Percentiles rank a stretch among this genome's conserved stretches.
These are phyloP conservation scores for Thraustochytrium aureum DNA, from an alignment of 352 stramenopile genomes.

Conservation along the genomic window DNA sequence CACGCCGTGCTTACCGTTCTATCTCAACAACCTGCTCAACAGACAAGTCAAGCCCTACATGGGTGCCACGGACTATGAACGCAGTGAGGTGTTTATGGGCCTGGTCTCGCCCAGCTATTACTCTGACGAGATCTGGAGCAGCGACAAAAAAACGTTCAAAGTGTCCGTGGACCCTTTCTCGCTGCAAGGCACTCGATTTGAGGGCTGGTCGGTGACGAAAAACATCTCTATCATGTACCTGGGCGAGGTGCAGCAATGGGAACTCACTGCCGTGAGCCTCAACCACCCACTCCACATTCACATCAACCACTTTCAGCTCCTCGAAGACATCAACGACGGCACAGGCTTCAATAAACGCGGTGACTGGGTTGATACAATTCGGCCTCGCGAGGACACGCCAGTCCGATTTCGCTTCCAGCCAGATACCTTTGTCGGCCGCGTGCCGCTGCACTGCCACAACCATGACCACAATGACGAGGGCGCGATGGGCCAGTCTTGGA, in stretches of 20 bases:
- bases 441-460: conserved; percentile 50
- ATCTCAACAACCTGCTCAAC: conserved; percentile 26
- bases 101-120: neutral
- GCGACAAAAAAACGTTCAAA: too few species aligned
- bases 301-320: conserved; percentile 50
- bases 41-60: neutral
- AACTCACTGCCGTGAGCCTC: neutral
- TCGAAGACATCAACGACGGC: conserved; percentile 11
- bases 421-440: conserved; percentile 45
- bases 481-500: conserved; percentile 39
- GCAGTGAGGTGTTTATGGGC: neutral
- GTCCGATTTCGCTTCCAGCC: conserved; percentile 35
- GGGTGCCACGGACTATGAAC: neutral
- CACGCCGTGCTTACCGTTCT: conserved; percentile 35
- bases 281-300: conserved; percentile 52
- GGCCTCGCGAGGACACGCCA: neutral
- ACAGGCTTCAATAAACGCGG: neutral
- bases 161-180: neutral
- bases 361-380: conserved; percentile 41
- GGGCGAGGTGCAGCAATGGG: conserved; percentile 44
- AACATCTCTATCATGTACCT: conserved; percentile 40
- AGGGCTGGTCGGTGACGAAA: too few species aligned
- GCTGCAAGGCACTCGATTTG: too few species aligned
- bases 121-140: too few species aligned
- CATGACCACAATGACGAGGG: conserved; percentile 44